Base-by-base conservation (phyloP, 257 asterid species). In the Anisodus acutangulus region DNA sequence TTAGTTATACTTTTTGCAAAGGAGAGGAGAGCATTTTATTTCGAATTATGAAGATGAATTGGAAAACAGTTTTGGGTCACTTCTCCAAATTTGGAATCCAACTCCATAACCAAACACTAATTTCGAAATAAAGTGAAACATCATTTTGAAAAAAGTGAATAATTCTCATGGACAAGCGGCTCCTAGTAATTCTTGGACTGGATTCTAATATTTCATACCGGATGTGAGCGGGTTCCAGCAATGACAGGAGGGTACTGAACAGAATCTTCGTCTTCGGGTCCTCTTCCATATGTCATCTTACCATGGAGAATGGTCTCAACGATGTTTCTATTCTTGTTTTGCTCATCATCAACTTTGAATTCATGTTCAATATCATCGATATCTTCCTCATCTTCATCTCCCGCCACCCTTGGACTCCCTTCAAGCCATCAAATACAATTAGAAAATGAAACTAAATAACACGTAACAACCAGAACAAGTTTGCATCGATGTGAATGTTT, bases 311-410 rank as follows among this genome's bases (percentile, higher is more conserved):
- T 90, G 82, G 97, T 91, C 87, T 95, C 99, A 51, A 89, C 98
- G 51, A 94, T 88, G 31, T 86, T 84, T 9, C 95, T 92, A 86
- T 95, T 94, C 83, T 66, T 92, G 80, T 90, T 92, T 57, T 87
- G 89, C 71, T 93, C 97, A 57, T 90, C 89, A 11, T 95, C 93
- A 5, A 94, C 91, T 87, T 92, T 95, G 90, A 94, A 95, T 88
- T 95, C 98, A n/a, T 95, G 95, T 81, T 95, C 99, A 59, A 95
- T 95, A 88, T 95, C 99, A 51, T 95, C 98, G 8, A 92, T 88
- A 53, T 95, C 99, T 88, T 95, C 99, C 88, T 95, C 99, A 8
- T 95, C 99, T 9, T 95, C 99, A 79, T 95, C 99, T 84, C 99
- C 99, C 71, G 93, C 97, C 84, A 95, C 99, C 91, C 98, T 92